phyloP scores from a whole-genome alignment of 768 basidiomycete species.

The Daedaleopsis nitida region DNA sequence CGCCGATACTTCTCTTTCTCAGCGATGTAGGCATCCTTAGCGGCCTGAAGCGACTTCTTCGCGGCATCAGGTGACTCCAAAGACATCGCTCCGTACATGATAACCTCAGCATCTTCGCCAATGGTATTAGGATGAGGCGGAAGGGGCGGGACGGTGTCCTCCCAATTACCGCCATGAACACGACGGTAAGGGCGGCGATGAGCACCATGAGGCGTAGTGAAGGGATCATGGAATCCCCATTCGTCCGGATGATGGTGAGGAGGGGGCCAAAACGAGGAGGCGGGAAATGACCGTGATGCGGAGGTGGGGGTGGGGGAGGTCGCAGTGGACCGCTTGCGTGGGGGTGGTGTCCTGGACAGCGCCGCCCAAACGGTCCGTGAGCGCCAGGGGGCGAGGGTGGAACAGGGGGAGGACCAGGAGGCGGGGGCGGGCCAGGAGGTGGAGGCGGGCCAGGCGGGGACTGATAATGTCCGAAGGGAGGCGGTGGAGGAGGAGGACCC shows the following conservation, averaged over 20 bases:
- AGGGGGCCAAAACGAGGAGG: conserved; percentile 7
- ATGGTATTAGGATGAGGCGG: conserved; percentile 7
- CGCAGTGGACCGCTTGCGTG: conserved; percentile 8
- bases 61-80: conserved; percentile 20
- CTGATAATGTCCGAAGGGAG: conserved; percentile 3
- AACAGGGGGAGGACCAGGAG: conserved; percentile 20
- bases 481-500: conserved; percentile 14
- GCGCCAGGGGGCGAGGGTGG: conserved; percentile 14
- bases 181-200: not conserved
- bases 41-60: conserved; percentile 52
- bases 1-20: conserved; percentile 71
- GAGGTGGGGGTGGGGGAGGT: conserved; percentile 7
- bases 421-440: conserved; percentile 10
- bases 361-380: conserved; percentile 8
- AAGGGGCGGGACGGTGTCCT: conserved; percentile 3
- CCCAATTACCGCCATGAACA: conserved; percentile 13
- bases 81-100: conserved; percentile 19
- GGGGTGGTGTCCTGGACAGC: conserved; percentile 11
- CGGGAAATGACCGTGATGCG: not conserved
- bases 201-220: not conserved
- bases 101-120: conserved; percentile 17
- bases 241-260: conserved; percentile 3
- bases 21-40: conserved; percentile 66
- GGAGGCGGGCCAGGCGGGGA: conserved; percentile 19
- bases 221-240: conserved; percentile 1